phyloP scores from a whole-genome alignment of 176 grass and related monocot species.

The Phoenix dactylifera region DNA sequence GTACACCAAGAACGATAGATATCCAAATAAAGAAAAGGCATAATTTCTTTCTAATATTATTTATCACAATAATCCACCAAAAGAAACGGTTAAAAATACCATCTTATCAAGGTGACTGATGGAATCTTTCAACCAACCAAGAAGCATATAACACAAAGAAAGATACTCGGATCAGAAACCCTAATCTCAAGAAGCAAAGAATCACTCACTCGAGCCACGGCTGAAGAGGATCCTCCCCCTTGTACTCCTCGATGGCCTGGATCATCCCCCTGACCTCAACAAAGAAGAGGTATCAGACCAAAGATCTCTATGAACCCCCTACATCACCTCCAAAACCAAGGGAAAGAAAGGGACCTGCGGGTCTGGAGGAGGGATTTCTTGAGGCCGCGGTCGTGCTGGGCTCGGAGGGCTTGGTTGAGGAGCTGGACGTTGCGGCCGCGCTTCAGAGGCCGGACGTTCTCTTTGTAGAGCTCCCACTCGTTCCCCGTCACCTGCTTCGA shows the following conservation, averaged over 20 bases:
- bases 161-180: too few relatives aligned
- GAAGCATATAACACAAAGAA: too few relatives aligned
- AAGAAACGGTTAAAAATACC: too few relatives aligned
- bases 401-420: slow-evolving; percentile 70
- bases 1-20: too few relatives aligned
- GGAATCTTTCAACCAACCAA: too few relatives aligned
- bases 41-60: too few relatives aligned
- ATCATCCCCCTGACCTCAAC: slow-evolving; percentile 54
- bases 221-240: slow-evolving; percentile 74
- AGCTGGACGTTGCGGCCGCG: slow-evolving; percentile 73
- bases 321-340: background rate
- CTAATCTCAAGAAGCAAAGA: background rate
- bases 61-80: too few relatives aligned
- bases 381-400: slow-evolving; percentile 36
- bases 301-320: too few relatives aligned
- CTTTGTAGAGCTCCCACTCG: slow-evolving; percentile 84
- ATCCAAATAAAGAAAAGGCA: too few relatives aligned
- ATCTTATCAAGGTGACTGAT: too few relatives aligned
- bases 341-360: slow-evolving; percentile 32
- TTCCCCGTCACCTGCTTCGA: slow-evolving; percentile 20
- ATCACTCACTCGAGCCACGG: slow-evolving; percentile 74
- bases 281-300: too few relatives aligned
- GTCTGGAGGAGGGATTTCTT: slow-evolving; percentile 41
- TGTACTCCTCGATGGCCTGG: slow-evolving; percentile 66
- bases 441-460: slow-evolving; percentile 94